Base-by-base conservation (phyloP, 2,329 filamentous ascomycete species). In the Colletotrichum simmondsii region DNA sequence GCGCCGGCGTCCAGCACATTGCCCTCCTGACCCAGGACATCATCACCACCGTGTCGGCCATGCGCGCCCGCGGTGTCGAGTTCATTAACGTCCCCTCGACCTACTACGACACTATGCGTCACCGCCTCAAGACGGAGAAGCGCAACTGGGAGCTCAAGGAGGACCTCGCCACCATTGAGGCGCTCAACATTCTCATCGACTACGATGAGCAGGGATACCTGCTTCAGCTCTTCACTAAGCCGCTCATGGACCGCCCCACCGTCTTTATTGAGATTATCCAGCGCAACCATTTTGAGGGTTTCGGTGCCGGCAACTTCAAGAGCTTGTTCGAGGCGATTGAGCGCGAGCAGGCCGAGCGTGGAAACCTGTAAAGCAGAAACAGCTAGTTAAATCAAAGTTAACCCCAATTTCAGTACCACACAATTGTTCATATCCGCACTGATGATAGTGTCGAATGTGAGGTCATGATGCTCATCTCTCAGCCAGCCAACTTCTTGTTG, bases 191-290 rank as follows among this genome's bases (percentile, higher is more conserved):
- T 77, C 84, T 98, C 78, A 97, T 98, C 79, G 95, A 98, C 84
- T 98, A 98, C 79, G 96, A 98, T 78, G 95, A 98, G 87, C 91
- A 90, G 28, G 96, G 96, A 0, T 98, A 98, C 83, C 83, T 98
- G 75, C 83, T 92, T 68, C 90, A 92, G 84, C 85, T 95, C 42
- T 95, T 95, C 82, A 94, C 92, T 37, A 95, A 95, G 90, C 96
- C 96, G 75, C 83, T 98, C 76, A 94, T 98, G 92, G 95, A 98
- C 83, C 92, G 96, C 14, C 96, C 96, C 28, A 98, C 96, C 4
- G 95, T 98, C 32, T 98, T 98, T 81, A 91, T 98, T 75, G 96
- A 98, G 89, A 97, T 98, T 78, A 98, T 98, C 78, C 95, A 98
- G 87, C 87, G 95, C 70, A 92, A 97, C 78, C 92, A 95, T 75